These are phyloP conservation scores for Ogataea pignaliae DNA, from an alignment of 805 yeast species.

Conservation along the genomic window DNA sequence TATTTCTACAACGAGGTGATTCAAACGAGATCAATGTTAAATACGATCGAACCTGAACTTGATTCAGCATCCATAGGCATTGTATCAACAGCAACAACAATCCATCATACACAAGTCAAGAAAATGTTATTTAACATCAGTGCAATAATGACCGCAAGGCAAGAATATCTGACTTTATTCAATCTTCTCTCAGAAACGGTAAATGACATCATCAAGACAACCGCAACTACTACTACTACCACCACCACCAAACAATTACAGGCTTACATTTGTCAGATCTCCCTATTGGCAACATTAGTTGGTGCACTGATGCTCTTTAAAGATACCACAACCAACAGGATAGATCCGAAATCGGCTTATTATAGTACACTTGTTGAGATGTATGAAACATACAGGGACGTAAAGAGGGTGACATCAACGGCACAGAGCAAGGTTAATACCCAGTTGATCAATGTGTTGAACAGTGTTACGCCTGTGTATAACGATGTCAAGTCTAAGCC, in stretches of 20 bases:
- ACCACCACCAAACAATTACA: no score
- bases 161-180: slow-evolving; percentile 24
- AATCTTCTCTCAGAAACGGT: slow-evolving; percentile 16
- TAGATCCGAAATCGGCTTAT: not conserved
- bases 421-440: not conserved
- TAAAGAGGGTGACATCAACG: no score
- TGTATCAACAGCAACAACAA: not conserved
- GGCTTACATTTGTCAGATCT: slow-evolving; percentile 6
- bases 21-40: slow-evolving; percentile 27
- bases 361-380: no score
- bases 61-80: slow-evolving; percentile 66
- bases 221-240: no score
- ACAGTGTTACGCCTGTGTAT: slow-evolving; percentile 10
- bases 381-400: no score
- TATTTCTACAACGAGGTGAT: slow-evolving; percentile 41
- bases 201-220: slow-evolving; percentile 3
- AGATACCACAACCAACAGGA: slow-evolving; percentile 3
- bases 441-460: slow-evolving; percentile 8
- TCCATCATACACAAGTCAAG: slow-evolving; percentile 4
- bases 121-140: slow-evolving; percentile 17
- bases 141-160: slow-evolving; percentile 23
- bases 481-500: slow-evolving; percentile 8
- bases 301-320: slow-evolving; percentile 17
- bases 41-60: not conserved
- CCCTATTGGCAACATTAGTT: slow-evolving; percentile 9